These are phyloP conservation scores for Chalara sp. DNA, from an alignment of 2,329 filamentous ascomycete species.

Conservation along the genomic window DNA sequence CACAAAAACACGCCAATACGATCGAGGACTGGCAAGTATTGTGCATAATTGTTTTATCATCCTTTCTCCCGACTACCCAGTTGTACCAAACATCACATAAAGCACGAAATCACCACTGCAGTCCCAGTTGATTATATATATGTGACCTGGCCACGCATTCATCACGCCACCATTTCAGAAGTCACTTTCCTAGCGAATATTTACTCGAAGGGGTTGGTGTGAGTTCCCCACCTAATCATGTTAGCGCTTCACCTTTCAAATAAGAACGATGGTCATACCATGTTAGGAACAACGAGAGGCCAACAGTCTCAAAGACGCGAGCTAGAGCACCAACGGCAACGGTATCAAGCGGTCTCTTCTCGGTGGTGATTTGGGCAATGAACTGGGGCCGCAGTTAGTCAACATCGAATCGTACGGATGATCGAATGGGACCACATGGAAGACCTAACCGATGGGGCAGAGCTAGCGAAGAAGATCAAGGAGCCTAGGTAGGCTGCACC, in stretches of 20 bases:
- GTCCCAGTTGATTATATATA: background rate
- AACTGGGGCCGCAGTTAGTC: constrained; percentile 46
- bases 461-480: constrained; percentile 85
- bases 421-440: background rate
- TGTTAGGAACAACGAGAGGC: constrained; percentile 83
- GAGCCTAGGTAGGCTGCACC: constrained; percentile 88
- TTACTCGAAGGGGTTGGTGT: constrained; percentile 74
- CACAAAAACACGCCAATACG: too few relatives aligned
- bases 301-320: constrained; percentile 88
- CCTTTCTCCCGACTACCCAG: too few relatives aligned
- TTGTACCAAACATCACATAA: too few relatives aligned
- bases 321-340: constrained; percentile 78
- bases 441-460: constrained; percentile 72
- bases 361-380: constrained; percentile 77
- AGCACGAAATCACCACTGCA: too few relatives aligned
- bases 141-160: background rate
- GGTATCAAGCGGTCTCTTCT: constrained; percentile 88
- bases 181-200: constrained; percentile 3
- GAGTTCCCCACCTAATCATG: constrained; percentile 78
- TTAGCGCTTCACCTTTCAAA: constrained; percentile 2
- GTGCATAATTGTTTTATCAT: too few relatives aligned
- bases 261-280: background rate
- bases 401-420: background rate
- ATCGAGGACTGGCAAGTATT: too few relatives aligned
- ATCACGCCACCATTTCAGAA: background rate